Conservation (phyloP, 1,139 yeast species). For the Debaryomyces robertsiae region DNA sequence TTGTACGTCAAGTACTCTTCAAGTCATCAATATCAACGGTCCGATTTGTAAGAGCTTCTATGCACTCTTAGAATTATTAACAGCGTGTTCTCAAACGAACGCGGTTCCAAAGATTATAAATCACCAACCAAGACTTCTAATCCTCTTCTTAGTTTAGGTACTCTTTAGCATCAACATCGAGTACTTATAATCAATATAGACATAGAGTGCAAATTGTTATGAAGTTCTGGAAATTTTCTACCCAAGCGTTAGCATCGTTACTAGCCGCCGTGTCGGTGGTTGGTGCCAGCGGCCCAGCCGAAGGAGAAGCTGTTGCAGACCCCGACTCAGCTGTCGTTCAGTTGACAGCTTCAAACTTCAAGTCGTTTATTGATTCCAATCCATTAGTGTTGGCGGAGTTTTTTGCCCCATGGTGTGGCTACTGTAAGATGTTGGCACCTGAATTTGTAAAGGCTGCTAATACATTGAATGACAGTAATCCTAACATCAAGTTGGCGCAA, state of each 20-base stretch:
- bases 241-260: conserved; percentile 40
- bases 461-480: conserved; percentile 55
- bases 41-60: neutral
- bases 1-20: too few relatives aligned
- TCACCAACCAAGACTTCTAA: neutral
- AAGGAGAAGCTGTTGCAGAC: conserved; percentile 70
- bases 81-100: conserved; percentile 10
- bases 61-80: conserved; percentile 7
- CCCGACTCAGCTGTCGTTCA: conserved; percentile 88
- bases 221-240: conserved; percentile 47
- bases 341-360: conserved; percentile 62
- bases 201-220: conserved; percentile 20
- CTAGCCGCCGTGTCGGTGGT: conserved; percentile 39
- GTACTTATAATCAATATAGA: neutral
- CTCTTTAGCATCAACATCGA: neutral
- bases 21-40: too few relatives aligned
- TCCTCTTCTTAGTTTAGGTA: neutral
- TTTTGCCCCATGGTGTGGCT: conserved; percentile 99
- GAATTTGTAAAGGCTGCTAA: conserved; percentile 88
- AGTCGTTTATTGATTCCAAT: conserved; percentile 65
- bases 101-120: conserved; percentile 7
- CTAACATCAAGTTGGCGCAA: conserved; percentile 79
- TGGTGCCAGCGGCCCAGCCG: conserved; percentile 43
- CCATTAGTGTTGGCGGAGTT: conserved; percentile 90
- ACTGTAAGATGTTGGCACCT: conserved; percentile 93